Evolutionary conservation across 2,329 filamentous ascomycete genomes (phyloP).

Genomic region (Cytospora chrysosperma): DNA sequence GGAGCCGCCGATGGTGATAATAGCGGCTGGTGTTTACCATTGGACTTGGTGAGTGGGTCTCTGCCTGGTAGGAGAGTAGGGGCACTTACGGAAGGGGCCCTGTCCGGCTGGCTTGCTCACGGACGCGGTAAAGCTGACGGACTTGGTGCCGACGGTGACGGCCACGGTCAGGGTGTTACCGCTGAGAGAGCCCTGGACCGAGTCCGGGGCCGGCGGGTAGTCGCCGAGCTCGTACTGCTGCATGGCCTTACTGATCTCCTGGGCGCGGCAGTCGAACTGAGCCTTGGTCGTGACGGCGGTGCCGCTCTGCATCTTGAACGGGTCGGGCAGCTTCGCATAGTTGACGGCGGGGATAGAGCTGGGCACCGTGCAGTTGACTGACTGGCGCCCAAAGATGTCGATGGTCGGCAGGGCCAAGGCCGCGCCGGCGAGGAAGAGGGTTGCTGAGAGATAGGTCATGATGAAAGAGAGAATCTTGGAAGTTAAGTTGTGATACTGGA

Average conservation of each 20-base stretch:
- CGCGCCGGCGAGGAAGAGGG: conserved; percentile 33
- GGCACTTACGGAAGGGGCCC: conserved; percentile 41
- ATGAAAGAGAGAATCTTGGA: no score
- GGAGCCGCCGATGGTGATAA: no score
- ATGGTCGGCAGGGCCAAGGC: conserved; percentile 35
- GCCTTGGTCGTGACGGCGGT: conserved; percentile 44
- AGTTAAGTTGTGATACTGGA: no score
- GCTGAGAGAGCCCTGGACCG: conserved; percentile 44
- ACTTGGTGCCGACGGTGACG: conserved; percentile 44
- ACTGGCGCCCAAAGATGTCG: conserved; percentile 37
- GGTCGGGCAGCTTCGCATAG: conserved; percentile 44
- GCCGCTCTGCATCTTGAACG: conserved; percentile 46
- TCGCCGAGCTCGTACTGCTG: conserved; percentile 52
- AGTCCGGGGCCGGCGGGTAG: conserved; percentile 46
- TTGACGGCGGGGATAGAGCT: conserved; percentile 38
- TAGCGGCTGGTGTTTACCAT: no score
- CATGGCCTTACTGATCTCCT: conserved; percentile 48
- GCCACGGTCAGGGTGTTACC: conserved; percentile 45
- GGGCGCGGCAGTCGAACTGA: conserved; percentile 48
- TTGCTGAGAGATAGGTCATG: no score
- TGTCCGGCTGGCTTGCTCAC: conserved; percentile 44
- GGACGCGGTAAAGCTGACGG: conserved; percentile 43
- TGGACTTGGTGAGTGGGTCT: no score
- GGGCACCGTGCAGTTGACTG: conserved; percentile 35
- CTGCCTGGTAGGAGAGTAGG: no score